A percentile compares a stretch with the other conserved stretches of the same genome.
These are phyloP conservation scores for Quercus bicolor DNA, from an alignment of 306 rosid species.

Conservation along the genomic window DNA sequence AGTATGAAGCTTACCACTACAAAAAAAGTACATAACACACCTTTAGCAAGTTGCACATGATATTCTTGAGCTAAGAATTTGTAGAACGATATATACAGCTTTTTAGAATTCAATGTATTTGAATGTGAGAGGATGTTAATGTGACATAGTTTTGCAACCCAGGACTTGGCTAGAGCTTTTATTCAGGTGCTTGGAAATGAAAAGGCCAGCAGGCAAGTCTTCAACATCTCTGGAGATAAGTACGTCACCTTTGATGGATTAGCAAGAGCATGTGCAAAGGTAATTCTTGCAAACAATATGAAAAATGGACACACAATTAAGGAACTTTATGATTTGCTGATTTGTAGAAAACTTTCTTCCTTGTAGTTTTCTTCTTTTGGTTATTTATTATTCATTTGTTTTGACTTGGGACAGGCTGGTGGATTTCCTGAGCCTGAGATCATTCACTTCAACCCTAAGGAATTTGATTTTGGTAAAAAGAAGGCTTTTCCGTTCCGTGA, in stretches of 20 bases:
- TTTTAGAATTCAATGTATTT: not conserved
- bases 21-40: not conserved
- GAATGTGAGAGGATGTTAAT: constrained; percentile 4
- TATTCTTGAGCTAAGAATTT: not conserved
- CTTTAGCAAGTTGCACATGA: not conserved
- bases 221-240: constrained; percentile 92
- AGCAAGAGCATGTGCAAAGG: constrained; percentile 98
- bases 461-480: constrained; percentile 89
- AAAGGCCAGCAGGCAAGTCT: constrained; percentile 82
- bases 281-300: constrained; percentile 14
- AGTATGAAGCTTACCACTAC: too few relatives aligned
- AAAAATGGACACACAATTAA: not conserved
- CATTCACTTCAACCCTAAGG: constrained; percentile 88
- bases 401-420: constrained; percentile 55
- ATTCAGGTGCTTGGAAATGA: constrained; percentile 80
- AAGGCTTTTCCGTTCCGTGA: constrained; percentile 95
- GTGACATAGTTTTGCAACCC: constrained; percentile 26
- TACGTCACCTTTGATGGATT: constrained; percentile 90
- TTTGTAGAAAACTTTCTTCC: not conserved
- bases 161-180: constrained; percentile 88
- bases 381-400: not conserved
- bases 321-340: constrained; percentile 5
- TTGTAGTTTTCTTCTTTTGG: not conserved
- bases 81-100: not conserved
- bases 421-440: constrained; percentile 97